Percentiles rank a stretch among this genome's conserved stretches.
Evolutionary conservation across 106 monocot genomes (phyloP).

Genomic region (Ottelia alismoides): DNA sequence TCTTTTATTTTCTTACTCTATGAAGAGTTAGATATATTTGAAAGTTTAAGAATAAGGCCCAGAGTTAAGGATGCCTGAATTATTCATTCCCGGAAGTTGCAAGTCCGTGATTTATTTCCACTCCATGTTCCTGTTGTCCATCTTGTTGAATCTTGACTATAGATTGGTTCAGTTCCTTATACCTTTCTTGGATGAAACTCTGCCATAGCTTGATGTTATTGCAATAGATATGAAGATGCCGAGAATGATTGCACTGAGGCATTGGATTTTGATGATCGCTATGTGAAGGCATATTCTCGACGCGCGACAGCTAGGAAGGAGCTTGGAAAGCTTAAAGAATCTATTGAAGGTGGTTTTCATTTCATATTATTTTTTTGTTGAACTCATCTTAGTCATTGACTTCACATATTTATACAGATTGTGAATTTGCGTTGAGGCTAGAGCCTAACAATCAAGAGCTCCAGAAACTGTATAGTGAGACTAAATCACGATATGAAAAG

Average conservation of each 20-base stretch:
- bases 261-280: constrained; percentile 84
- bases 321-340: constrained; percentile 67
- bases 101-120: too few relatives aligned
- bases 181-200: too few relatives aligned
- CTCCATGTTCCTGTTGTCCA: too few relatives aligned
- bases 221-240: constrained; percentile 77
- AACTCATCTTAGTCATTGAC: not conserved
- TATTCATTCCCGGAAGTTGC: too few relatives aligned
- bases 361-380: not conserved
- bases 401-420: constrained; percentile 45
- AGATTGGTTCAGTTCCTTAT: too few relatives aligned
- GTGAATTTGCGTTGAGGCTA: constrained; percentile 86
- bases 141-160: too few relatives aligned
- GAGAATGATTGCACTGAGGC: constrained; percentile 95
- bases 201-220: too few relatives aligned
- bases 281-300: constrained; percentile 96
- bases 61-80: too few relatives aligned
- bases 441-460: constrained; percentile 92
- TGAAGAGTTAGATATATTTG: too few relatives aligned
- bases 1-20: too few relatives aligned
- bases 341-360: constrained; percentile 59
- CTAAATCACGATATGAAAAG: constrained; percentile 58
- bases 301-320: constrained; percentile 94
- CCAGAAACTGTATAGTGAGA: constrained; percentile 64
- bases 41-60: too few relatives aligned